phyloP scores from a whole-genome alignment of 306 rosid species.

The Vicia villosa region DNA sequence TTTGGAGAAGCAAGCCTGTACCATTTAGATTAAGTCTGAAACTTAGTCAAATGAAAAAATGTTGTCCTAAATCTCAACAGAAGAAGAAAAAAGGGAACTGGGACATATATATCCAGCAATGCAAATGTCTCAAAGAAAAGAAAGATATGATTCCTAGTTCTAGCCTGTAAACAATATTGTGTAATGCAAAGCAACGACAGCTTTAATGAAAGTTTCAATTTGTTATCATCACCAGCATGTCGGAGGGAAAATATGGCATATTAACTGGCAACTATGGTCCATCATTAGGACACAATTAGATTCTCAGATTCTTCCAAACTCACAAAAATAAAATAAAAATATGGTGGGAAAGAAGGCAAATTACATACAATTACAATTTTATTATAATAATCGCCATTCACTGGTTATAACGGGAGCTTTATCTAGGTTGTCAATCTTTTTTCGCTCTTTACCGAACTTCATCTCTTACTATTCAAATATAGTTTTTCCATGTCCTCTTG shows the following conservation, averaged over 20 bases:
- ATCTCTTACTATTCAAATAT: slow-evolving; percentile 58
- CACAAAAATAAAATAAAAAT: neutral
- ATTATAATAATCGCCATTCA: too few relatives aligned
- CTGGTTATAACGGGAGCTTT: too few relatives aligned
- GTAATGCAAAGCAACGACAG: slow-evolving; percentile 2
- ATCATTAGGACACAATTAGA: neutral
- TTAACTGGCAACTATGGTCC: neutral
- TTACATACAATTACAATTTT: neutral
- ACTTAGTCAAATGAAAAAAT: slow-evolving; percentile 26
- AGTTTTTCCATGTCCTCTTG: slow-evolving; percentile 77
- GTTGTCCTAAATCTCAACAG: slow-evolving; percentile 26
- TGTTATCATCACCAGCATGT: slow-evolving; percentile 5
- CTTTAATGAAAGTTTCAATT: neutral
- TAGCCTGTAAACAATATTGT: neutral
- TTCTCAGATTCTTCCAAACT: neutral
- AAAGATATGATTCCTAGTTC: slow-evolving; percentile 8
- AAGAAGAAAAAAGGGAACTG: neutral
- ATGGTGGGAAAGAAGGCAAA: neutral
- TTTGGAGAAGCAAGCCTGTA: slow-evolving; percentile 80
- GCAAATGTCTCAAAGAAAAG: slow-evolving; percentile 15
- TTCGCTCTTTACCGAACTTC: slow-evolving; percentile 71
- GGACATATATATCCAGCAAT: neutral
- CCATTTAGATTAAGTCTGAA: slow-evolving; percentile 28
- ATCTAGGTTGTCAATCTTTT: neutral
- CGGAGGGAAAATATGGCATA: neutral